Percentiles rank a stretch among this genome's conserved stretches.
Evolutionary conservation across 805 yeast genomes (phyloP).

Genomic region (Schizosaccharomyces osmophilus): DNA sequence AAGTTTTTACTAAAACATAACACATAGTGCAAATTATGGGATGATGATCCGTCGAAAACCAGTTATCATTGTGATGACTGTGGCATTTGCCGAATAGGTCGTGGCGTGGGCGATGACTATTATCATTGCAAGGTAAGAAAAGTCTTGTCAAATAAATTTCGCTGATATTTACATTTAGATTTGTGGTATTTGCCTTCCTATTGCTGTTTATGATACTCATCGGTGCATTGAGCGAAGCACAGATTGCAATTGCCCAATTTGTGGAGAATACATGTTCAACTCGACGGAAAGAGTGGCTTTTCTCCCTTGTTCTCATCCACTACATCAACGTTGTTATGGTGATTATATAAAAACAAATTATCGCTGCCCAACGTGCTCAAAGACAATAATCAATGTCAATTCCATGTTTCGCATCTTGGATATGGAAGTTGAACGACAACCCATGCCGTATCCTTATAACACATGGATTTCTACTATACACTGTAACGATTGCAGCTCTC

Average conservation of each 20-base stretch:
- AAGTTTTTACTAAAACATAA: background rate
- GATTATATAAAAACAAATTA: conserved; percentile 52
- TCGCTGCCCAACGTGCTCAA: conserved; percentile 77
- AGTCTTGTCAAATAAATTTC: background rate
- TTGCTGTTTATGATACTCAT: conserved; percentile 53
- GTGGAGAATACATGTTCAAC: conserved; percentile 74
- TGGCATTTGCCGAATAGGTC: conserved; percentile 76
- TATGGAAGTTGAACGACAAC: conserved; percentile 51
- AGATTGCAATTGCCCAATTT: conserved; percentile 77
- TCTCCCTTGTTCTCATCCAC: conserved; percentile 86
- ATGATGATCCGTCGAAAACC: conserved; percentile 47
- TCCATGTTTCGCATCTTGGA: conserved; percentile 71
- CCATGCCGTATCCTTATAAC: conserved; percentile 56
- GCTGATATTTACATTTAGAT: conserved; percentile 13
- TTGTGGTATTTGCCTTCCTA: conserved; percentile 71
- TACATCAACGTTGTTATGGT: conserved; percentile 63
- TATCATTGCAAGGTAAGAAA: conserved; percentile 44
- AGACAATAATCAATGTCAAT: conserved; percentile 67
- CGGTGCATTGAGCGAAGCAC: conserved; percentile 70
- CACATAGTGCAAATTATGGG: conserved; percentile 44
- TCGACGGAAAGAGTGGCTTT: conserved; percentile 64
- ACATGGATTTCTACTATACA: conserved; percentile 51
- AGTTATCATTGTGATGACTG: conserved; percentile 84
- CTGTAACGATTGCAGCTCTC: conserved; percentile 74
- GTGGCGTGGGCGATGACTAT: conserved; percentile 69